phyloP scores from a whole-genome alignment of 257 asterid genomes.

The Cinchona pubescens region DNA sequence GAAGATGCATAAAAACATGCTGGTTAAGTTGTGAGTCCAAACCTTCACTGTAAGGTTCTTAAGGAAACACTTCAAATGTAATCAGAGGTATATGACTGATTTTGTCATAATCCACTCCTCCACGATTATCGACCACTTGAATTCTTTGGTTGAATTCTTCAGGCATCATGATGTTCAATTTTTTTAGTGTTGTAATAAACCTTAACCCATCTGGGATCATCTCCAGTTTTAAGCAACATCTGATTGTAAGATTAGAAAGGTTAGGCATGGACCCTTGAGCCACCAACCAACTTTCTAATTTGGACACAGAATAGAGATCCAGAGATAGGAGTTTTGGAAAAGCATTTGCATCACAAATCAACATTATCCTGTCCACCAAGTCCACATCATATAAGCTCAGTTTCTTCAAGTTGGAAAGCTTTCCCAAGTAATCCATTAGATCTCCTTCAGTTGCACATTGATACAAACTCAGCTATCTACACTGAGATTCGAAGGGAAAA shows the following conservation, averaged over 20 bases:
- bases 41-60: too few relatives aligned
- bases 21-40: too few relatives aligned
- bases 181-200: neutral
- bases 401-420: neutral
- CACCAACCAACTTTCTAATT: neutral
- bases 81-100: neutral
- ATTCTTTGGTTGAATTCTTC: neutral
- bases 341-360: neutral
- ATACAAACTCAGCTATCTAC: fast-evolving
- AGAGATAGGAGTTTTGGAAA: neutral
- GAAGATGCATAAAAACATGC: too few relatives aligned
- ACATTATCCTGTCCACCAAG: neutral
- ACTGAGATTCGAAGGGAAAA: neutral
- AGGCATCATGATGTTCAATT: neutral
- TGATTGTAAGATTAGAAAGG: neutral
- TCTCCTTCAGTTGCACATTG: neutral
- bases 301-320: fast-evolving
- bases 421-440: neutral
- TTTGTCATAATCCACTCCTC: neutral
- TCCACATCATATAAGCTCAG: fast-evolving
- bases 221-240: neutral
- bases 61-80: neutral
- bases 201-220: constrained; percentile 4
- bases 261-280: neutral
- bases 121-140: too few relatives aligned